phyloP scores from a whole-genome alignment of 441 rosid species.

The Syzygium malaccense region DNA sequence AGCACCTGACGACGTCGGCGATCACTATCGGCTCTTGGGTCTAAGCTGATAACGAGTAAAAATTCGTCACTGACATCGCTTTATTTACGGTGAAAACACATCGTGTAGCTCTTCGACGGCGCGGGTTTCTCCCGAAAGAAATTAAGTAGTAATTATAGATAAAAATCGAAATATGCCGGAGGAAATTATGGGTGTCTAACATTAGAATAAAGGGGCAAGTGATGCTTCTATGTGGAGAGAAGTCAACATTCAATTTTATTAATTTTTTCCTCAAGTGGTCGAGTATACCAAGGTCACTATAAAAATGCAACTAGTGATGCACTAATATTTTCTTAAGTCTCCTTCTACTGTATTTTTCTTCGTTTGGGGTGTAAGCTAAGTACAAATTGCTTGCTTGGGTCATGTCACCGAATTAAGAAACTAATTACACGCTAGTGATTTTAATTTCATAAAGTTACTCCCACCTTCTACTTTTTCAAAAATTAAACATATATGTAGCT shows the following conservation, averaged over 20 bases:
- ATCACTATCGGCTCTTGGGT: not conserved
- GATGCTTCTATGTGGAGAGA: not conserved
- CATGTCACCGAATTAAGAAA: not conserved
- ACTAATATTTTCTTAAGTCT: not conserved
- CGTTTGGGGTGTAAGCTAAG: not conserved
- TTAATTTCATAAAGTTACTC: not conserved
- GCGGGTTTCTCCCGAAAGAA: not conserved
- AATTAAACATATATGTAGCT: not conserved
- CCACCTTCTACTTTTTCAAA: not conserved
- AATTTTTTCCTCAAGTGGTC: not conserved
- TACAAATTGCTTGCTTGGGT: not conserved
- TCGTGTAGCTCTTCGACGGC: accelerated
- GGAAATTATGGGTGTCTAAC: not conserved
- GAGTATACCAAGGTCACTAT: not conserved
- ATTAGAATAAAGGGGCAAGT: not conserved
- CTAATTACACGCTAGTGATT: not conserved
- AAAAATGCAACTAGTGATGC: not conserved
- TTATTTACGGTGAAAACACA: accelerated
- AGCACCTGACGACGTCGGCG: accelerated
- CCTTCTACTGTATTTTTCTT: not conserved
- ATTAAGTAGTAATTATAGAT: not conserved
- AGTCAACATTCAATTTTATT: not conserved
- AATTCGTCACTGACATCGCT: no score
- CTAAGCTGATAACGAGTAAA: not conserved
- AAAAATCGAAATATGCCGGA: not conserved